Base-by-base conservation (phyloP, 805 yeast species). In the Ogataea allantospora region DNA sequence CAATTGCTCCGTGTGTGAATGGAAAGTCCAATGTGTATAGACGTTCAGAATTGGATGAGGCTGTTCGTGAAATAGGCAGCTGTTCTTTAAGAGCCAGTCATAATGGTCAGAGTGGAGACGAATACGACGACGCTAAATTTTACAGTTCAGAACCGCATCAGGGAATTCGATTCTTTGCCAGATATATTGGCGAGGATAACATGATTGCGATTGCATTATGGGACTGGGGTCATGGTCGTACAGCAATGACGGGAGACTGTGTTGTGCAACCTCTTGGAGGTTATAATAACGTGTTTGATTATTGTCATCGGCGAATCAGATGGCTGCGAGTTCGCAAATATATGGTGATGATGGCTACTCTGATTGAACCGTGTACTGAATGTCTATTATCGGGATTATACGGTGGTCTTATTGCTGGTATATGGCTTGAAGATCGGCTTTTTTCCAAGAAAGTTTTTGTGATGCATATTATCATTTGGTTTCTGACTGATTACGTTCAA, bases 121-220 rank as follows among this genome's bases (percentile, higher is more conserved):
- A 44, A 6, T 57, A 46, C 6, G 35, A 42, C 10, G 65, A 59
- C 34, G 71, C 70, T 3, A 46, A 54, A 4, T 53, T 40, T 22
- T 67, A 52, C 36, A 49, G 58, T 20, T 28, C 35, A n/a, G 21
- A 38, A 3, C 46, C 48, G 1, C 68, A 69, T 12, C 62, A 64
- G 22, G 84, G 91, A 0, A 67, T 88, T 28, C 70, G 78, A 35
- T 76, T 78, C 40, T 88, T 88, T 58, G 78, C 95, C 6, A 67
- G 78, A 40, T 88, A 81, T 57, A 88, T 88, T 53, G 95, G 95
- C 5, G 96, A 88, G 57, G 96, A 88, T 58, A 88, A 88, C 58
- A 84, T 87, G 95, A 88, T 88, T 45, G 95, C 86, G 5, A 87
- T 85, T 33, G 85, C 88, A 1, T 56, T 88, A 12, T 88, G 95